Evolutionary conservation across 495 filamentous ascomycete species (phyloP), one percentile per base, ranked within the genome.

Genomic region (Trichoderma asperelloides): DNA sequence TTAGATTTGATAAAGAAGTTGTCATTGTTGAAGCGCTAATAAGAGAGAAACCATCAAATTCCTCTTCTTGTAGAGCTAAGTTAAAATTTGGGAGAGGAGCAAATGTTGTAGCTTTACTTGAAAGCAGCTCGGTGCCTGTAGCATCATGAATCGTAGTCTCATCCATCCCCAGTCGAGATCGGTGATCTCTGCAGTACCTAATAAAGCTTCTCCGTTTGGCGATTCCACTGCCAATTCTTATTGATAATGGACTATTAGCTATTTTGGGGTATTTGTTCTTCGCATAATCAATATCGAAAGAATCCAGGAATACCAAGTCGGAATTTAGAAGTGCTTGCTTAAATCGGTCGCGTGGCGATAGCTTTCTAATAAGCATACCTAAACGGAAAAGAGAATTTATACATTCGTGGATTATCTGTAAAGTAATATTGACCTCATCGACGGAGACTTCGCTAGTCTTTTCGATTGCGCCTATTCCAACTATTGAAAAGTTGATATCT

Each of bases 171-270:
- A 73, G 30, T 15, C 70, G 63, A 0, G 21, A 11, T 27, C 67
- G 62, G 33, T 78, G 76, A 16, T 77, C 71, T n/a, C 70, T 62
- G 37, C 68, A 74, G 57, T 78, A 78, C 27, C 71, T 69, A 25
- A 78, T 68, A 51, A 74, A 77, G 7, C 73, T 71, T 63, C 75
- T 70, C 11, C 76, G 67, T 67, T 76, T 71, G 1, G 76, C 70
- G 47, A 76, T 77, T 1, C 72, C 71, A 23, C 68, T 66, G 2
- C 76, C 76, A 7, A 77, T 45, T 11, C 75, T 70, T 11, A 13
- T 62, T 13, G 71, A 57, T 28, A 76, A 66, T 63, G 62, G 69
- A 13, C 27, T 33, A 47, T 25, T 37, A 2, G 69, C 3, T 63
- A 43, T 25, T 28, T 68, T 68, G 0, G 63, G 23, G 33, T 68